Percentiles rank a stretch among this genome's conserved stretches.
phyloP scores from a whole-genome alignment of 768 basidiomycete species.

The Neoboletus brunneissimus region DNA sequence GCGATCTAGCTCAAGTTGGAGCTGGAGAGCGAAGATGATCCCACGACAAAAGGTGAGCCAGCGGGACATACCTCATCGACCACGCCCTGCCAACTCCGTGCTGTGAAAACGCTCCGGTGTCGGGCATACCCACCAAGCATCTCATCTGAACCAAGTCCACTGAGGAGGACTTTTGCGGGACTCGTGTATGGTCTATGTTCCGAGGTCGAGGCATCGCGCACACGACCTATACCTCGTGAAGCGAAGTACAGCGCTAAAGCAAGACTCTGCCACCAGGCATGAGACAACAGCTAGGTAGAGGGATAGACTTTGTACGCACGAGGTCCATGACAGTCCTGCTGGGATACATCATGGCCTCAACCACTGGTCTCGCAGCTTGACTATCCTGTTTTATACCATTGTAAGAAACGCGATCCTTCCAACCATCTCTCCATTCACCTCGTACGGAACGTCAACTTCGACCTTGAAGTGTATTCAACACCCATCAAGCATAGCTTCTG shows the following conservation, averaged over 20 bases:
- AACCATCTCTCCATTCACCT: conserved; percentile 41
- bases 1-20: conserved; percentile 85
- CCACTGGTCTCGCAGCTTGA: conserved; percentile 46
- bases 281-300: neutral
- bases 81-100: conserved; percentile 70
- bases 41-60: neutral
- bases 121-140: conserved; percentile 91
- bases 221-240: conserved; percentile 68
- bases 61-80: conserved; percentile 65
- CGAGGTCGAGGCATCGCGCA: conserved; percentile 40
- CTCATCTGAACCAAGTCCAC: conserved; percentile 94
- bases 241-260: conserved; percentile 93
- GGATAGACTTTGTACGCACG: conserved; percentile 42
- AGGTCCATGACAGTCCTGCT: conserved; percentile 87
- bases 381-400: conserved; percentile 52
- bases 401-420: conserved; percentile 1
- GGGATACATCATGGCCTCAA: conserved; percentile 78
- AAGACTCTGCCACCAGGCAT: conserved; percentile 60
- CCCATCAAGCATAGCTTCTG: neutral
- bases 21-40: conserved; percentile 40
- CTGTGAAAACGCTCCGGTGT: conserved; percentile 72
- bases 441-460: conserved; percentile 80
- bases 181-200: conserved; percentile 55
- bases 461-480: conserved; percentile 46
- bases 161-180: conserved; percentile 77